Base-by-base conservation (phyloP, 495 filamentous ascomycete species). In the Penicillium paradoxum region DNA sequence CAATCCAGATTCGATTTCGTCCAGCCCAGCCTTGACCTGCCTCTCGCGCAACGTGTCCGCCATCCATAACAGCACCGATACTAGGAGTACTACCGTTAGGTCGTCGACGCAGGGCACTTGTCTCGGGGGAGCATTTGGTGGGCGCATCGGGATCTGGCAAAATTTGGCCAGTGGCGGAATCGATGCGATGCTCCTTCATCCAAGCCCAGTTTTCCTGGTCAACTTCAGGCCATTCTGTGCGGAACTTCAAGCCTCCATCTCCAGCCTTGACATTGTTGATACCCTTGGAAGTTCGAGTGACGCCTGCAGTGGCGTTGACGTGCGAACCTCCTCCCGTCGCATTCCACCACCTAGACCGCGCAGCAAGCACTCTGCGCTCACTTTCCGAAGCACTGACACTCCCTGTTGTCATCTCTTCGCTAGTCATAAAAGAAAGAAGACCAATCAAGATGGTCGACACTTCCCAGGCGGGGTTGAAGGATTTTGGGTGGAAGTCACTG, bases 401-500 rank as follows among this genome's bases (percentile, higher is more conserved):
- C 4, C 93, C 93, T 1, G 95, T 97, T 1, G 93, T 98, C 91
- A 97, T 97, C 73, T 98, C 93, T 63, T 98, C 92, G 54, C 87
- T 89, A 3, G 92, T 97, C 93, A 98, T 98, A 69, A 98, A 98
- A 36, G 86, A 91, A 50, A 97, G 77, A 15, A 98, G 77, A 34
- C 93, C 93, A 54, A 96, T 96, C 17, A 98, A 76, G 59, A 98
- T 98, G 3, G 93, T 98, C 38, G 85, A 90, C 10, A 97, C 93
- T 59, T 95, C 90, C 93, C 93, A 98, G n/a, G 93, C 91, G 9
- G 93, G 93, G 65, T 98, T 98, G 79, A 98, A 98, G 34, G 87
- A 91, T 60, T 91, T 91, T 0, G 93, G 93, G 67, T 98, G 93
- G 72, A 97, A 98, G 67, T 98, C 93, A 55, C 83, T 89, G 60